Evolutionary conservation across 495 filamentous ascomycete species (phyloP).

Genomic region (Lasiosphaeria miniovina): DNA sequence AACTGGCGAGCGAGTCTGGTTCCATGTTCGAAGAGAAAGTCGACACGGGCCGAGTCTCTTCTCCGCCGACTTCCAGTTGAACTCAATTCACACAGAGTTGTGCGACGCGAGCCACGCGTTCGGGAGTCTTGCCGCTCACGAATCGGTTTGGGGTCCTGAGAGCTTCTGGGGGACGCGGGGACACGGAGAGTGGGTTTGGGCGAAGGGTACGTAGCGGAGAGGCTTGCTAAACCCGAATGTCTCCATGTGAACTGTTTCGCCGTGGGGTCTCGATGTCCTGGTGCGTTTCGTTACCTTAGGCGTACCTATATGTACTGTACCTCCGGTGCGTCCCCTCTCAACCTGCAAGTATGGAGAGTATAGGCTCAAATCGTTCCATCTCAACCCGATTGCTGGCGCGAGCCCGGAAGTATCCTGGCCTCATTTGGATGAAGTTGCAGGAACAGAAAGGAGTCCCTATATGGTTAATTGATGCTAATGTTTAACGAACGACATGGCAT

Average conservation of each 20-base stretch:
- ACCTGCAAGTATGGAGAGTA: background rate
- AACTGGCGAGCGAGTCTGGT: background rate
- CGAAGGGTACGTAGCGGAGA: background rate
- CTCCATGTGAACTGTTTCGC: too few relatives aligned
- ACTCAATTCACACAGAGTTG: slow-evolving; percentile 12
- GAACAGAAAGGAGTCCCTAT: slow-evolving; percentile 3
- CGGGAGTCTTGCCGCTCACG: background rate
- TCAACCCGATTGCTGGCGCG: slow-evolving; percentile 2
- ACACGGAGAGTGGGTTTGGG: background rate
- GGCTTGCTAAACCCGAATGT: too few relatives aligned
- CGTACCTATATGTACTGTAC: too few relatives aligned
- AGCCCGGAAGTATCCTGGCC: slow-evolving; percentile 16
- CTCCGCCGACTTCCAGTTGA: background rate
- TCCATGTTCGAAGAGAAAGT: background rate
- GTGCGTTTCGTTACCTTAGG: too few relatives aligned
- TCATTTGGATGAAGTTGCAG: slow-evolving; percentile 25
- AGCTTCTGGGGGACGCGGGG: background rate
- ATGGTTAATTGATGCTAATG: slow-evolving; percentile 7
- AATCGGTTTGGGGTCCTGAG: background rate
- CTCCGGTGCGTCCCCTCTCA: background rate
- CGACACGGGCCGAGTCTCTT: background rate
- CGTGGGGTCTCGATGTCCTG: too few relatives aligned
- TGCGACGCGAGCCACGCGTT: slow-evolving; percentile 8
- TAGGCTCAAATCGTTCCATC: slow-evolving; percentile 1
- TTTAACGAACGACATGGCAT: too few relatives aligned